Base-by-base conservation (phyloP, 768 basidiomycete genomes). In the Dictyophora rubrovolvata region DNA sequence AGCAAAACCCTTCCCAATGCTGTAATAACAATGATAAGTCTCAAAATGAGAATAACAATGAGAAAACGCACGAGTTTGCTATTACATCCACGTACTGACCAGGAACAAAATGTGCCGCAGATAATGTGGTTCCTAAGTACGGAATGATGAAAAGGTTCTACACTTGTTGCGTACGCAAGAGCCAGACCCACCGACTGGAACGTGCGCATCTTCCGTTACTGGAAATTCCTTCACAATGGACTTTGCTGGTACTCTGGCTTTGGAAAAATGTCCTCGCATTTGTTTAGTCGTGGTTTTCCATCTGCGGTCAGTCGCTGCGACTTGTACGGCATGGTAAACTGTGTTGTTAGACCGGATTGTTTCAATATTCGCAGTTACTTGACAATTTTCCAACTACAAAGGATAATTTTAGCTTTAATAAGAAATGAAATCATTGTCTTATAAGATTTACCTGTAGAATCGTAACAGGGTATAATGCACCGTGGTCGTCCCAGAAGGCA, bases 1-100 rank as follows among this genome's bases (percentile, higher is more conserved):
- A 63, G 92, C 89, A 72, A 94, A 97, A 8, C 96, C 96, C 73
- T 98, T 98, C 21, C 96, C 96, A 60, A 95, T 89, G 3, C 94
- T 99, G 59, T 46, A 55, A 10, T 50, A 20, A 18, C 20, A 22
- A 22, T 11, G 33, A 66, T 14, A 68, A 3, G 64, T 54, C 21
- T 6, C 23, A 12, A 21, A 36, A 17, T 21, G 53, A 53, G 35
- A 20, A 17, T 18, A 48, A 18, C 8, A 16, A 53, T 28, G 22
- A 33, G 17, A 46, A 37, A 48, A 81, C 90, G 64, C 67, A 98
- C 95, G 89, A 91, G 63, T 87, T 89, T 7, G 88, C 89, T 62
- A 89, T 78, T 6, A 93, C 88, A 70, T 98, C 95, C 12, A 98
- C 91, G 67, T 79, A 92, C 69, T 99, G 96, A 0, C 96, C 96